Conservation (phyloP, 805 yeast species). For the Myxozyma mucilagina region DNA sequence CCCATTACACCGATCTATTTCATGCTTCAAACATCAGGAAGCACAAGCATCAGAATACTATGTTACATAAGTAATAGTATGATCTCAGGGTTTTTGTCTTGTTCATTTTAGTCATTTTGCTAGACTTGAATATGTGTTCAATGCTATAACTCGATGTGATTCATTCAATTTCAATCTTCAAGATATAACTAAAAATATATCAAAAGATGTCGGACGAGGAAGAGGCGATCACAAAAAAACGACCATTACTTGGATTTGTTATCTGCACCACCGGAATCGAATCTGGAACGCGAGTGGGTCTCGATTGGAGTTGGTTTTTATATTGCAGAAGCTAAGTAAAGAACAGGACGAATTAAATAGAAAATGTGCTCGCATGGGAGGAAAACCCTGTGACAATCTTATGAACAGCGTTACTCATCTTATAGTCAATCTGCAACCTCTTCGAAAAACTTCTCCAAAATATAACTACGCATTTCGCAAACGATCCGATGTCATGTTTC, state of each 20-base stretch:
- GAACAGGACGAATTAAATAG: conserved; percentile 17
- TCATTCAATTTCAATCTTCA: too few species aligned
- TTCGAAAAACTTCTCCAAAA: conserved; percentile 47
- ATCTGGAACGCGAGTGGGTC: conserved; percentile 10
- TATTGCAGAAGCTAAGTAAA: background rate
- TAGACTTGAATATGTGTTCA: too few species aligned
- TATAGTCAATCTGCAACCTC: conserved; percentile 52
- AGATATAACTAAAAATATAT: too few species aligned
- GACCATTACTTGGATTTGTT: conserved; percentile 23
- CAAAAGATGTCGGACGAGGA: conserved; percentile 12
- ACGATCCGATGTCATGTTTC: conserved; percentile 55
- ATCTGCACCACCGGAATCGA: conserved; percentile 28
- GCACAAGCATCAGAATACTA: too few species aligned
- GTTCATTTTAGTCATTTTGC: too few species aligned
- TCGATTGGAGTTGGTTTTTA: background rate
- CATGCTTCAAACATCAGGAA: too few species aligned
- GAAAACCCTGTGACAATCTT: conserved; percentile 48
- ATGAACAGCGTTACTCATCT: conserved; percentile 54
- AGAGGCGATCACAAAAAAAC: background rate
- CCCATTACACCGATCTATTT: too few species aligned
- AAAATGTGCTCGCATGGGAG: conserved; percentile 45
- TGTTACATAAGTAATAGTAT: too few species aligned
- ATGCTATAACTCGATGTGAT: too few species aligned
- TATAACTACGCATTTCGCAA: conserved; percentile 51
- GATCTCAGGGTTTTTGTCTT: too few species aligned